phyloP scores from a whole-genome alignment of 768 basidiomycete genomes.

The Psilocybe azurescens region DNA sequence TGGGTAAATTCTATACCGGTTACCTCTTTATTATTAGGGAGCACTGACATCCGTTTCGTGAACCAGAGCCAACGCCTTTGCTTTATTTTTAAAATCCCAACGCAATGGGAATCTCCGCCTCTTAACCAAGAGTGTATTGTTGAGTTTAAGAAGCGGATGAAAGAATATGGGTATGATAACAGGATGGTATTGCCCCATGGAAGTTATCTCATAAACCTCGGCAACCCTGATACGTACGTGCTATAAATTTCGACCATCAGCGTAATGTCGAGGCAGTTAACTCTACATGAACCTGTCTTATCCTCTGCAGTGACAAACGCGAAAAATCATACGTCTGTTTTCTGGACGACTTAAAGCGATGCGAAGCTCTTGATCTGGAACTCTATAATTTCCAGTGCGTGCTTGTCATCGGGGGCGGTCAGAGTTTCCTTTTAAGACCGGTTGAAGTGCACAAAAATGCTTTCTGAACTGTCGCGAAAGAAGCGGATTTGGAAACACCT shows the following conservation, averaged over 20 bases:
- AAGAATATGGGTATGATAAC: conserved; percentile 62
- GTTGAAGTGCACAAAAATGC: too few relatives aligned
- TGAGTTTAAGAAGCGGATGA: conserved; percentile 66
- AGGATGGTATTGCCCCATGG: conserved; percentile 81
- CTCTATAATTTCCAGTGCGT: conserved; percentile 89
- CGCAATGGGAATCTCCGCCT: conserved; percentile 74
- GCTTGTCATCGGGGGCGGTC: background rate
- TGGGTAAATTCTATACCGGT: conserved; percentile 48
- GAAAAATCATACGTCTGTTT: conserved; percentile 81
- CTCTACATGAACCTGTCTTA: background rate
- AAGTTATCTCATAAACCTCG: conserved; percentile 85
- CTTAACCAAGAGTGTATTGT: conserved; percentile 56
- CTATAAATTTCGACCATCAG: background rate
- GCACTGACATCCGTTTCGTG: background rate
- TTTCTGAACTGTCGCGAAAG: too few relatives aligned
- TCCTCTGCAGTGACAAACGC: conserved; percentile 56
- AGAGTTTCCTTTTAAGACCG: background rate
- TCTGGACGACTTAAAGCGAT: conserved; percentile 79
- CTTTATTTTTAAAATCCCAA: conserved; percentile 85
- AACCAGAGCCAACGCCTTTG: conserved; percentile 79
- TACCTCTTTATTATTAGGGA: background rate
- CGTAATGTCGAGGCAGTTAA: background rate
- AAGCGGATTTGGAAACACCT: too few relatives aligned
- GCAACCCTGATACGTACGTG: conserved; percentile 75
- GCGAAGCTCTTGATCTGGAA: conserved; percentile 74